Percentiles rank a stretch among this genome's conserved stretches.
These are phyloP conservation scores for Coniochaeta hoffmannii DNA, from an alignment of 2,329 filamentous ascomycete species.

Conservation along the genomic window DNA sequence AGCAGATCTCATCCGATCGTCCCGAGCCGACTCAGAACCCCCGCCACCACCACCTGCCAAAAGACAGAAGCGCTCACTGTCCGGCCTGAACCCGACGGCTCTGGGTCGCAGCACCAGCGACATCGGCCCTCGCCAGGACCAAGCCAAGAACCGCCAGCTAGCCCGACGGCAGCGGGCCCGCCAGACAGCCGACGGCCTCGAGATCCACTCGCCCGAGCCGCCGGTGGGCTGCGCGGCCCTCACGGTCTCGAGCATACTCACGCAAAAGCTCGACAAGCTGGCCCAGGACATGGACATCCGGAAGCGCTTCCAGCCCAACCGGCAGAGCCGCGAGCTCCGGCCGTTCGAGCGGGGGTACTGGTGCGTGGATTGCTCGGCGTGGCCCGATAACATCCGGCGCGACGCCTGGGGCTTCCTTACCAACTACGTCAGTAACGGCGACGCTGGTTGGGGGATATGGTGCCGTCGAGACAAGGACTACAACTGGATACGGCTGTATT, in stretches of 20 bases:
- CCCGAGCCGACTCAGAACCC: slow-evolving; percentile 25
- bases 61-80: slow-evolving; percentile 11
- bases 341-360: slow-evolving; percentile 72
- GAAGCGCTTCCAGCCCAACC: slow-evolving; percentile 44
- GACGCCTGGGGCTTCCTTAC: slow-evolving; percentile 56
- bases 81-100: slow-evolving; percentile 11
- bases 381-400: slow-evolving; percentile 39
- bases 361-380: slow-evolving; percentile 52
- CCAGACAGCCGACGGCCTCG: slow-evolving; percentile 26
- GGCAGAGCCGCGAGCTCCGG: slow-evolving; percentile 40
- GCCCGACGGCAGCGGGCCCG: not conserved
- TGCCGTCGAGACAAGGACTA: slow-evolving; percentile 38
- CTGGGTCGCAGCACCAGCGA: slow-evolving; percentile 27
- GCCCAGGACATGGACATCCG: slow-evolving; percentile 42
- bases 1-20: not conserved
- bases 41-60: slow-evolving; percentile 24
- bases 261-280: slow-evolving; percentile 45
- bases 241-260: slow-evolving; percentile 43
- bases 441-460: slow-evolving; percentile 62
- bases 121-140: slow-evolving; percentile 14
- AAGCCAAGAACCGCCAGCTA: not conserved
- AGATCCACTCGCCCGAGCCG: slow-evolving; percentile 49
- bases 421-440: slow-evolving; percentile 50
- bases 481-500: slow-evolving; percentile 57
- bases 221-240: slow-evolving; percentile 36